These are phyloP conservation scores for Gloeophyllum trabeum DNA, from an alignment of 768 basidiomycete genomes.

Conservation along the genomic window DNA sequence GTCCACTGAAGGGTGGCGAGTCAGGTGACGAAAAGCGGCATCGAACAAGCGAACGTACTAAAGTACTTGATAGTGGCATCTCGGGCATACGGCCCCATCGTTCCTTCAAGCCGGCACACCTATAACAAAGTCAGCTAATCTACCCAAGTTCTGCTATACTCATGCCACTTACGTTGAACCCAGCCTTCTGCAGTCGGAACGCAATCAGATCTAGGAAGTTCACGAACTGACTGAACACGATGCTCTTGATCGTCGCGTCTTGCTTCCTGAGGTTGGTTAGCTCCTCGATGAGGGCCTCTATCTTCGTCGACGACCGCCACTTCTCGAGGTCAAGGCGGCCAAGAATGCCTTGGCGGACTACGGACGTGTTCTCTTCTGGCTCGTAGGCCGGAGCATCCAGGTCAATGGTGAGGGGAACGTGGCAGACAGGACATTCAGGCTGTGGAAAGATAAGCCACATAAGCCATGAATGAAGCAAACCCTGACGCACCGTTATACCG, in stretches of 20 bases:
- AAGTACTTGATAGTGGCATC: conserved; percentile 94
- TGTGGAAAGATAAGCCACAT: conserved; percentile 16
- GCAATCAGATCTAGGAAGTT: conserved; percentile 91
- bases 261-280: conserved; percentile 71
- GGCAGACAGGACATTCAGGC: conserved; percentile 94
- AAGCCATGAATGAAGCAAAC: conserved; percentile 1
- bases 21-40: neutral
- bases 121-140: too few species aligned
- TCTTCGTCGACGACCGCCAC: conserved; percentile 95
- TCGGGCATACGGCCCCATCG: conserved; percentile 93
- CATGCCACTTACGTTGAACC: conserved; percentile 58
- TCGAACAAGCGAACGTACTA: conserved; percentile 48
- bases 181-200: conserved; percentile 82
- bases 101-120: conserved; percentile 92
- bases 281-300: conserved; percentile 94
- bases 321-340: conserved; percentile 80
- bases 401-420: conserved; percentile 86
- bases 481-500: conserved; percentile 43
- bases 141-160: conserved; percentile 4
- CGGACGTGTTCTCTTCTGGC: conserved; percentile 43
- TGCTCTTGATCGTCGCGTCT: conserved; percentile 88
- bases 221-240: conserved; percentile 96
- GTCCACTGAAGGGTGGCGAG: conserved; percentile 45
- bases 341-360: conserved; percentile 78
- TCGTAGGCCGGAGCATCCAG: conserved; percentile 91